phyloP scores from a whole-genome alignment of 2,329 filamentous ascomycete species.

The Penicillium sp. region DNA sequence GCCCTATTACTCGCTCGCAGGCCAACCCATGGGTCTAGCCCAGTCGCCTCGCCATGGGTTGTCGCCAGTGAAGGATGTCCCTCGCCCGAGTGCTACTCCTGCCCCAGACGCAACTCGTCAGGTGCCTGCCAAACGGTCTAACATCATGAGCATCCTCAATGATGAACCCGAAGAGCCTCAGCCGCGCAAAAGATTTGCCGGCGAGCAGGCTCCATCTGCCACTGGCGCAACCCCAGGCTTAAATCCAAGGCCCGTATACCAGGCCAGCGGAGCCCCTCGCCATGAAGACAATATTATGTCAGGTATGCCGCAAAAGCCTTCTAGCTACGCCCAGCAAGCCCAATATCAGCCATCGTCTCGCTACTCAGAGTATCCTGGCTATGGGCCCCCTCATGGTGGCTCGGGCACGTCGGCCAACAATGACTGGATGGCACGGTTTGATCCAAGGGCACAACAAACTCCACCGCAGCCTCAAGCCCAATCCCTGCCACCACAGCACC shows the following conservation, averaged over 20 bases:
- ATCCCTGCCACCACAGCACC: slow-evolving; percentile 24
- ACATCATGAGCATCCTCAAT: slow-evolving; percentile 52
- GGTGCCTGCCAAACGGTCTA: slow-evolving; percentile 50
- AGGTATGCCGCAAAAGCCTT: slow-evolving; percentile 25
- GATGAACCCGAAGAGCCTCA: slow-evolving; percentile 50
- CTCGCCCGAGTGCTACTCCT: slow-evolving; percentile 36
- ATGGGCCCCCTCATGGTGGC: slow-evolving; percentile 28
- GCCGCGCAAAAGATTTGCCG: slow-evolving; percentile 47
- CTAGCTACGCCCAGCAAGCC: slow-evolving; percentile 30
- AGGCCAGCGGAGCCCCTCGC: slow-evolving; percentile 23
- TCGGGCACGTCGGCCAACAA: slow-evolving; percentile 33
- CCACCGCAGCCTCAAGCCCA: slow-evolving; percentile 22
- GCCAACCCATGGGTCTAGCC: slow-evolving; percentile 28
- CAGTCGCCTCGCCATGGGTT: slow-evolving; percentile 32
- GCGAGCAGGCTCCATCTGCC: slow-evolving; percentile 34
- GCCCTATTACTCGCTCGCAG: slow-evolving; percentile 33
- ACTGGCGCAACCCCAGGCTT: slow-evolving; percentile 19
- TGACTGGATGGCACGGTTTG: slow-evolving; percentile 47
- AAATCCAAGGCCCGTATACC: slow-evolving; percentile 33
- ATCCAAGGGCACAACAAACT: slow-evolving; percentile 39
- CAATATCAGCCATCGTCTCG: slow-evolving; percentile 33
- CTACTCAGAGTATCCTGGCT: slow-evolving; percentile 37
- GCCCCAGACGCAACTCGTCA: slow-evolving; percentile 40
- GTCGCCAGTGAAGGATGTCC: slow-evolving; percentile 39
- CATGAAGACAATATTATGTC: slow-evolving; percentile 28